phyloP scores from a whole-genome alignment of 2,329 filamentous ascomycete genomes.

The Aspergillus sp. region DNA sequence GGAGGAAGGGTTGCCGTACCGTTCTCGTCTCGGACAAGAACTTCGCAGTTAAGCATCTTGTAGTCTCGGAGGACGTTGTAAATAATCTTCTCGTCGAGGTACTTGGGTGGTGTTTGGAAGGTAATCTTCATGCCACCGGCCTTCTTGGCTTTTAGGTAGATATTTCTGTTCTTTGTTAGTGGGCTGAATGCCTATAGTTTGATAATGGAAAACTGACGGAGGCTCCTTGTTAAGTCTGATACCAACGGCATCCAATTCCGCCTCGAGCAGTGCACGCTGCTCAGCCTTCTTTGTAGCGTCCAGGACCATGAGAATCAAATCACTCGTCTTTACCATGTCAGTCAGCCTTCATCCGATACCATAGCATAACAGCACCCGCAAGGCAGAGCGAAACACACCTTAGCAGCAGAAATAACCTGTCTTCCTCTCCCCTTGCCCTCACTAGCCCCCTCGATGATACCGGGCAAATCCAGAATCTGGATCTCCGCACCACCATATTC shows the following conservation, averaged over 20 bases:
- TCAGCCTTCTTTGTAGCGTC: constrained; percentile 97
- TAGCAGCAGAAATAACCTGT: constrained; percentile 96
- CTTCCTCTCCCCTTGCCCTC: constrained; percentile 95
- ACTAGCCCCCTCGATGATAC: constrained; percentile 95
- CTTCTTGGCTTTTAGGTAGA: constrained; percentile 95
- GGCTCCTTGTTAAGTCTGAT: constrained; percentile 91
- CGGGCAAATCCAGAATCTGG: constrained; percentile 93
- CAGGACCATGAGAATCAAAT: constrained; percentile 93
- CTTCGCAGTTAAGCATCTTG: constrained; percentile 97
- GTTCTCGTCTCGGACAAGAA: constrained; percentile 91
- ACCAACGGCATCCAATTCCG: constrained; percentile 91
- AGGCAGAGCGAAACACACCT: constrained; percentile 52
- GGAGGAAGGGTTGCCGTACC: constrained; percentile 44
- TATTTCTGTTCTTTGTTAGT: constrained; percentile 67
- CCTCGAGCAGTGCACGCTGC: constrained; percentile 85
- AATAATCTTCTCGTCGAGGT: constrained; percentile 95
- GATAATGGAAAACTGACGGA: constrained; percentile 62
- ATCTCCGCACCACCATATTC: constrained; percentile 98
- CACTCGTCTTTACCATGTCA: constrained; percentile 68
- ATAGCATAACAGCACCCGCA: background rate
- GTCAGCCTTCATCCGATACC: background rate
- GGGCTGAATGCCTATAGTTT: background rate
- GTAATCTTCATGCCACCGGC: constrained; percentile 99
- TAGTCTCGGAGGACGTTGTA: constrained; percentile 98
- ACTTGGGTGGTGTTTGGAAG: constrained; percentile 85